phyloP scores from a whole-genome alignment of 2,329 filamentous ascomycete genomes.

The Ophiostoma novo-ulmi region DNA sequence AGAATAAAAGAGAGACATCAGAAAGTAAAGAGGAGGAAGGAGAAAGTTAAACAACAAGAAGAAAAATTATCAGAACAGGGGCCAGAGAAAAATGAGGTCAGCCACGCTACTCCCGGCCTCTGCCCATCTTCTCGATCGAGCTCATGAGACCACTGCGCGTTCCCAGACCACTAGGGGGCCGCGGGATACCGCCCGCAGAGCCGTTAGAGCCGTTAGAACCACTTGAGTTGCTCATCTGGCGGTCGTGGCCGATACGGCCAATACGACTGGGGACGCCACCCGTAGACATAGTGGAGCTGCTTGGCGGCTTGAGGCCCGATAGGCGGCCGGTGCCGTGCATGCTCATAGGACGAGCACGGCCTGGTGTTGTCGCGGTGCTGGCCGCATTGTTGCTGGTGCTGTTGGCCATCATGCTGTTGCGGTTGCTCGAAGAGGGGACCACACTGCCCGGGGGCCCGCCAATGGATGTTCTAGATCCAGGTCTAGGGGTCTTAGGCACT shows the following conservation, averaged over 20 bases:
- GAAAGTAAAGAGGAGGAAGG: background rate
- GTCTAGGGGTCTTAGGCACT: slow-evolving; percentile 21
- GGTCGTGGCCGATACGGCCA: slow-evolving; percentile 42
- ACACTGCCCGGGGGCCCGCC: slow-evolving; percentile 18
- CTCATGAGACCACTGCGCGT: slow-evolving; percentile 69
- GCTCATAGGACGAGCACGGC: slow-evolving; percentile 28
- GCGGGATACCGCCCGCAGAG: slow-evolving; percentile 39
- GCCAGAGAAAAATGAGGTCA: background rate
- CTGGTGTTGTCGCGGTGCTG: slow-evolving; percentile 27
- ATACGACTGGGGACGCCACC: slow-evolving; percentile 45
- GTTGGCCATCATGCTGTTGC: slow-evolving; percentile 27
- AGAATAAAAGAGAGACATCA: background rate
- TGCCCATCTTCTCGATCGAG: slow-evolving; percentile 84
- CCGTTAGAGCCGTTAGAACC: slow-evolving; percentile 23
- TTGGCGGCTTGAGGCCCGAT: slow-evolving; percentile 59
- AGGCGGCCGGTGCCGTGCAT: slow-evolving; percentile 26
- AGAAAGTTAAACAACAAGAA: background rate
- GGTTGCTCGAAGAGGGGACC: slow-evolving; percentile 23
- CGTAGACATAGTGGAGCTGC: slow-evolving; percentile 34
- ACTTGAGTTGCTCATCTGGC: slow-evolving; percentile 38
- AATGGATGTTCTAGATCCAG: slow-evolving; percentile 24
- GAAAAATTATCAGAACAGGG: background rate
- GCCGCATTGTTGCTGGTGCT: background rate
- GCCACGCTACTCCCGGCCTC: slow-evolving; percentile 38
- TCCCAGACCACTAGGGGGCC: slow-evolving; percentile 46